phyloP scores from a whole-genome alignment of 345 rosid genomes.

The Lenwebbia sp. region DNA sequence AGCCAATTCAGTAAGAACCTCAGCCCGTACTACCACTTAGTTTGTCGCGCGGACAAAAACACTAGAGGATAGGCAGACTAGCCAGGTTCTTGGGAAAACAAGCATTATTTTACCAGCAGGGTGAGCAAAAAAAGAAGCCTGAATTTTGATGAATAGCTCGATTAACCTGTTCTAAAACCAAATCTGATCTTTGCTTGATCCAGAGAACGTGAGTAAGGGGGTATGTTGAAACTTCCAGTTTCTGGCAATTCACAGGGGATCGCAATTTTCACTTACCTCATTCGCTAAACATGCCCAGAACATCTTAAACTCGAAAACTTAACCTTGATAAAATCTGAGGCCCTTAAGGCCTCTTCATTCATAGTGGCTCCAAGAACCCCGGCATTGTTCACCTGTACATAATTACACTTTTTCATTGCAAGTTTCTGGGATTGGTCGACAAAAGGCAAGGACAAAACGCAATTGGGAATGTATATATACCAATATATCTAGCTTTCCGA shows the following conservation, averaged over 20 bases:
- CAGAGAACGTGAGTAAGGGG: neutral
- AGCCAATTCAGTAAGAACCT: neutral
- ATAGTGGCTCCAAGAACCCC: slow-evolving; percentile 4
- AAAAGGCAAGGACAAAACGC: neutral
- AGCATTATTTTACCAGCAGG: neutral
- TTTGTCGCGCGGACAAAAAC: neutral
- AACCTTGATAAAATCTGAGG: slow-evolving; percentile 4
- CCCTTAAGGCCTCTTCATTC: slow-evolving; percentile 1
- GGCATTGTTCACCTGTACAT: slow-evolving; percentile 17
- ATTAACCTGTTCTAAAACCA: neutral
- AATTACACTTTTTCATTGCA: neutral
- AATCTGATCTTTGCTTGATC: neutral
- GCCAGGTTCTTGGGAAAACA: neutral
- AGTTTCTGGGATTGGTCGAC: neutral
- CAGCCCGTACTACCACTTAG: neutral
- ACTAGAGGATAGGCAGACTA: neutral
- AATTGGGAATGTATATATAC: neutral
- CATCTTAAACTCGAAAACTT: neutral
- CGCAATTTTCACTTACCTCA: neutral
- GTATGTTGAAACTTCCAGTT: neutral
- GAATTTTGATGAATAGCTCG: neutral
- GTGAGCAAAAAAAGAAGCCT: neutral
- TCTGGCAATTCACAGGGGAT: neutral
- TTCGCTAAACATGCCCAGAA: neutral
- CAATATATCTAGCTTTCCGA: slow-evolving; percentile 19